Base-by-base conservation (phyloP, 352 stramenopile genomes). In the Globisporangium camurandrum region DNA sequence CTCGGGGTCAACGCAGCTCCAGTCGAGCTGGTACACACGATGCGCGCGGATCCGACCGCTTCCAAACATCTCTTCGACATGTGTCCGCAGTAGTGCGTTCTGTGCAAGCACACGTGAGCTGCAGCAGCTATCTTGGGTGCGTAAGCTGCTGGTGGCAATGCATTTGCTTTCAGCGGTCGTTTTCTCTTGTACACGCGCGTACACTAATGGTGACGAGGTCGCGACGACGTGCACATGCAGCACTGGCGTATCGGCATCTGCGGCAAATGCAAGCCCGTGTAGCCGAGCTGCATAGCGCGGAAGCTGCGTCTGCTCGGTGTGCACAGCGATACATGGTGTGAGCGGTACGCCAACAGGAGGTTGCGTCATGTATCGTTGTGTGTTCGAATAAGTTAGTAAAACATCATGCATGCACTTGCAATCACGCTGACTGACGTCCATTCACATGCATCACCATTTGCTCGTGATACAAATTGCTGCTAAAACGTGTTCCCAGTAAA, bases 11-110 rank as follows among this genome's bases (percentile, higher is more conserved):
- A 31, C 24, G 53, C 67, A 81, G 58, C 60, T 64, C 55, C 49
- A 50, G 49, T 76, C 59, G 22, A 84, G 50, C n/a, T 63, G 57
- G 52, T 84, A 82, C 16, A 84, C 49, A 7, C 69, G 69, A 39
- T 84, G 72, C 7, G 69, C 69, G 2, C 59, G 56, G 27, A 82
- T 79, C 44, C 71, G 64, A 5, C 69, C 67, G 2, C 27, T 9
- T 16, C 59, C 59, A 12, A 73, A 59, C 2, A 49, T 37, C 3
- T 23, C 7, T 30, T 43, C 39, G 9, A 44, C 20, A 2, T 26
- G 23, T n/a, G 9, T 4, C 23, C 44, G 47, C 4, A 65, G 43
- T 17, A 24, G 10, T 1, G 43, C 44, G 7, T 59, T 61, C 1
- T 34, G 36, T 2, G 27, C 36, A 23, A 33, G 24, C 17, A 16